Conservation (phyloP, 2,329 filamentous ascomycete genomes). For the Apiospora rasikravindrae region DNA sequence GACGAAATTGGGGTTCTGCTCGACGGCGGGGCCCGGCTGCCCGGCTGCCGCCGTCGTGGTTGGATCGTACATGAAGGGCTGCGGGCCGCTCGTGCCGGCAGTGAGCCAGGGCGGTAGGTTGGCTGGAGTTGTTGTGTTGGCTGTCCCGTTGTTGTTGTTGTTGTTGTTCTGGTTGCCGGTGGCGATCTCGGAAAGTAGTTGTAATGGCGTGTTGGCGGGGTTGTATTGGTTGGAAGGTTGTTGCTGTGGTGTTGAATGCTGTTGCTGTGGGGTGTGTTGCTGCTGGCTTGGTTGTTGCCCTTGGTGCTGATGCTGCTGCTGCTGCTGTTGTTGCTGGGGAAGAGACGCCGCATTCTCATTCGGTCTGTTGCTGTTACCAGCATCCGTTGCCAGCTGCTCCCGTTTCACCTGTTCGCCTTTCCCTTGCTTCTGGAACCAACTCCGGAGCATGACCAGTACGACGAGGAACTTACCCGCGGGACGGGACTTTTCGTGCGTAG, state of each 20-base stretch:
- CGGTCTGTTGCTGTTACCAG: constrained; percentile 11
- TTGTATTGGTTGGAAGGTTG: constrained; percentile 32
- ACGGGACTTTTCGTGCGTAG: constrained; percentile 66
- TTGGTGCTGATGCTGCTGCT: not conserved
- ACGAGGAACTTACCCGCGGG: constrained; percentile 74
- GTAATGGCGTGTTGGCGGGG: constrained; percentile 56
- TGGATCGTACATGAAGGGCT: constrained; percentile 43
- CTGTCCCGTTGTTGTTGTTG: not conserved
- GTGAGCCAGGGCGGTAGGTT: constrained; percentile 10
- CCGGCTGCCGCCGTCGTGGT: constrained; percentile 22
- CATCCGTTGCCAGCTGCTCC: constrained; percentile 25
- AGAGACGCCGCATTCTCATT: not conserved
- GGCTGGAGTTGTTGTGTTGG: not conserved
- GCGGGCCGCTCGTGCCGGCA: not conserved
- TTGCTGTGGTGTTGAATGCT: constrained; percentile 30
- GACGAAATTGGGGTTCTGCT: not conserved
- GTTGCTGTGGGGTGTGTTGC: constrained; percentile 20
- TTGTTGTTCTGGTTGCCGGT: constrained; percentile 41
- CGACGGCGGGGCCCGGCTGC: not conserved
- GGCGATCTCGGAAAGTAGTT: constrained; percentile 63
- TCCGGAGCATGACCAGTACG: constrained; percentile 71
- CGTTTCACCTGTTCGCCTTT: constrained; percentile 14
- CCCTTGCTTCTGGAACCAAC: constrained; percentile 65
- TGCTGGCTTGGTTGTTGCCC: not conserved
- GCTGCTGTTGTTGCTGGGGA: not conserved